Evolutionary conservation across 2,329 filamentous ascomycete genomes (phyloP).

Genomic region (Fusarium armeniacum): DNA sequence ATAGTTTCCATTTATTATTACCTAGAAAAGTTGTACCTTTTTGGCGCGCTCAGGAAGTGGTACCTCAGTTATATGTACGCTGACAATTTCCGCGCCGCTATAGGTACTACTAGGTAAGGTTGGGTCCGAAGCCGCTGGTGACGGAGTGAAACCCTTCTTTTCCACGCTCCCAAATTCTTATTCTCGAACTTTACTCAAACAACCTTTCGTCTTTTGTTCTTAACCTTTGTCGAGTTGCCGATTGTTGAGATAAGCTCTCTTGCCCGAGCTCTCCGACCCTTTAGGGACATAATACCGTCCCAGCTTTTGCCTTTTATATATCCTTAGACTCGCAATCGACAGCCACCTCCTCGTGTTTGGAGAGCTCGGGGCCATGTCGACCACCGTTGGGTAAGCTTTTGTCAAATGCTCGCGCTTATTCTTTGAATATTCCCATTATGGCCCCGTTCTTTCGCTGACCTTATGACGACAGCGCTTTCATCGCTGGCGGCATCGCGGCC

Average conservation of each 20-base stretch:
- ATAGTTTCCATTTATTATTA: slow-evolving; percentile 13
- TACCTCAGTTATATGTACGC: slow-evolving; percentile 33
- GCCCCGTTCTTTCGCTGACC: slow-evolving; percentile 22
- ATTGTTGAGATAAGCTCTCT: slow-evolving; percentile 34
- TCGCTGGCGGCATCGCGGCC: slow-evolving; percentile 95
- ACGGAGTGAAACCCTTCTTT: slow-evolving; percentile 41
- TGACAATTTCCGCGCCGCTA: slow-evolving; percentile 49
- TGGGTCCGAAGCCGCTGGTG: slow-evolving; percentile 50
- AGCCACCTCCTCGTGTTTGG: slow-evolving; percentile 35
- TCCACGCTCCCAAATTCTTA: slow-evolving; percentile 31
- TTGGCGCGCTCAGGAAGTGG: slow-evolving; percentile 21
- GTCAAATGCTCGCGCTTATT: background rate
- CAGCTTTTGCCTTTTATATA: slow-evolving; percentile 7
- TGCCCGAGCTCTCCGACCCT: slow-evolving; percentile 44
- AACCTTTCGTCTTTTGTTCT: slow-evolving; percentile 7
- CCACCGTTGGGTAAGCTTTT: slow-evolving; percentile 55
- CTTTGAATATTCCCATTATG: background rate
- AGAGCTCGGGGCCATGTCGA: slow-evolving; percentile 50
- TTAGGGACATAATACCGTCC: slow-evolving; percentile 23
- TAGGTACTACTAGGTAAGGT: slow-evolving; percentile 19
- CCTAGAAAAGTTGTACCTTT: slow-evolving; percentile 24
- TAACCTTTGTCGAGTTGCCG: slow-evolving; percentile 11
- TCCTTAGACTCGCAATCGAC: slow-evolving; percentile 10
- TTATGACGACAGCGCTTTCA: slow-evolving; percentile 76
- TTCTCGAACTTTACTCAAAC: slow-evolving; percentile 23